These are phyloP conservation scores for Penicillium coprophilum DNA, from an alignment of 495 filamentous ascomycete species.

Conservation along the genomic window DNA sequence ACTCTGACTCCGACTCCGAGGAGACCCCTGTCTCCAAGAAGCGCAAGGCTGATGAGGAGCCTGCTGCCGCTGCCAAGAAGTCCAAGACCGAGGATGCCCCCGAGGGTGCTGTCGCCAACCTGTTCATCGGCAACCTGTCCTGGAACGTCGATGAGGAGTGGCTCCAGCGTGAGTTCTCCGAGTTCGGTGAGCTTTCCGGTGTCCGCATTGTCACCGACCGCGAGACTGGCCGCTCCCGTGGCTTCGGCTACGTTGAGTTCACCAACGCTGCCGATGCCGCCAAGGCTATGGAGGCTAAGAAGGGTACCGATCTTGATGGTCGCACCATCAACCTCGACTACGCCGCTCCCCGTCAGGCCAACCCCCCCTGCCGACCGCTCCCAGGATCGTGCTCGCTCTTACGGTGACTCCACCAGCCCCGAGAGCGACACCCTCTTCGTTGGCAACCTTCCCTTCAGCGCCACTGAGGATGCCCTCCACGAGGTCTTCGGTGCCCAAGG, in stretches of 20 bases:
- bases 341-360: slow-evolving; percentile 62
- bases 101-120: slow-evolving; percentile 63
- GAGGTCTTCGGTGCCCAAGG: slow-evolving; percentile 73
- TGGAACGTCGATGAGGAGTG: slow-evolving; percentile 94
- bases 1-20: slow-evolving; percentile 52
- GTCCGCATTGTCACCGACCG: slow-evolving; percentile 83
- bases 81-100: slow-evolving; percentile 70
- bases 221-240: slow-evolving; percentile 79
- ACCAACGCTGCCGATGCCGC: slow-evolving; percentile 63
- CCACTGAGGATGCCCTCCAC: slow-evolving; percentile 70
- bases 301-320: slow-evolving; percentile 76
- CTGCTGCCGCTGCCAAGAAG: slow-evolving; percentile 72
- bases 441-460: slow-evolving; percentile 87
- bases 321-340: slow-evolving; percentile 89
- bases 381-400: slow-evolving; percentile 68
- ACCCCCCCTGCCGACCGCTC: slow-evolving; percentile 55
- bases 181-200: slow-evolving; percentile 72
- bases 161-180: slow-evolving; percentile 82
- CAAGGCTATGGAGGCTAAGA: slow-evolving; percentile 78
- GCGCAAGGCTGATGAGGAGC: slow-evolving; percentile 80
- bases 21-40: slow-evolving; percentile 66
- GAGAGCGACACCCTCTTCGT: slow-evolving; percentile 87
- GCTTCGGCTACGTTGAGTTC: slow-evolving; percentile 97
- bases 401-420: slow-evolving; percentile 75
- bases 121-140: slow-evolving; percentile 92